phyloP scores from a whole-genome alignment of 2,329 filamentous ascomycete species.

The Sporothrix phasma region DNA sequence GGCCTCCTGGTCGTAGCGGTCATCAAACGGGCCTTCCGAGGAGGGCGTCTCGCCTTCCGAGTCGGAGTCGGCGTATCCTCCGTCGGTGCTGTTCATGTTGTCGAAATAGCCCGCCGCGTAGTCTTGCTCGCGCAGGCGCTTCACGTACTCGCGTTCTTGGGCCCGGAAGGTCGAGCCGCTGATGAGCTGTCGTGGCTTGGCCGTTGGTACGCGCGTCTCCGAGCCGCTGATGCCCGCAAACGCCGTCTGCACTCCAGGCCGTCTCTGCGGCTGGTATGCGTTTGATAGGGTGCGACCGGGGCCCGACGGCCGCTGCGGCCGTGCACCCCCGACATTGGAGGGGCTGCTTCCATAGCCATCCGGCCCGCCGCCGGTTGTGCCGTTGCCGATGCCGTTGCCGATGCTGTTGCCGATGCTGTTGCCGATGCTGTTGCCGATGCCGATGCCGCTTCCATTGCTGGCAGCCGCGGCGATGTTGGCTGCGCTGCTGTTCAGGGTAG shows the following conservation, averaged over 20 bases:
- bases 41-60: constrained; percentile 85
- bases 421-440: constrained; percentile 11
- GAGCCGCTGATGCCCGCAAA: constrained; percentile 20
- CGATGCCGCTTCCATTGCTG: constrained; percentile 17
- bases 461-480: neutral
- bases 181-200: constrained; percentile 41
- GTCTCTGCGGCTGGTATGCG: constrained; percentile 62
- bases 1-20: constrained; percentile 82
- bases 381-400: constrained; percentile 12
- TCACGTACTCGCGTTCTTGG: constrained; percentile 91
- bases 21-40: constrained; percentile 74
- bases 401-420: constrained; percentile 17
- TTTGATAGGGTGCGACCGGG: constrained; percentile 66
- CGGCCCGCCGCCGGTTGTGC: neutral
- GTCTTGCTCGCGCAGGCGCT: constrained; percentile 71
- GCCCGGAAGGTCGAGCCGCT: constrained; percentile 49
- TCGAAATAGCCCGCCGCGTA: constrained; percentile 60
- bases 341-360: constrained; percentile 18
- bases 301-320: constrained; percentile 56
- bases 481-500: constrained; percentile 1
- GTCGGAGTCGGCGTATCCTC: constrained; percentile 62
- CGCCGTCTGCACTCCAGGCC: constrained; percentile 34
- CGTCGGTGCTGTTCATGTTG: constrained; percentile 52
- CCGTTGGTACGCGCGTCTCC: constrained; percentile 33
- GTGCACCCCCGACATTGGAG: constrained; percentile 27